Conservation (phyloP, 78 protist species). For the Monosiga brevicollis region DNA sequence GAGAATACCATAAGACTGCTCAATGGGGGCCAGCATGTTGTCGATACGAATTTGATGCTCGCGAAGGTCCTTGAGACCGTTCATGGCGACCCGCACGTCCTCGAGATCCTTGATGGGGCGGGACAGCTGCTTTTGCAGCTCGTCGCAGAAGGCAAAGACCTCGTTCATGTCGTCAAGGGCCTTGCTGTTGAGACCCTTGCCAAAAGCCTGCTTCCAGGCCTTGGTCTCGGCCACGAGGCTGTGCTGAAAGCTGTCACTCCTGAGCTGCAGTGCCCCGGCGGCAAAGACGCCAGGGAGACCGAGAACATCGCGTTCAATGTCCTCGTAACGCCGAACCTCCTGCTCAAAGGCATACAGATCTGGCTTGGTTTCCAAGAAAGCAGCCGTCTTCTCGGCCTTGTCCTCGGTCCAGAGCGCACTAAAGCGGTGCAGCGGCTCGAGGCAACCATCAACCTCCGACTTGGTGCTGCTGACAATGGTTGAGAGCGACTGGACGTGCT, state of each 20-base stretch:
- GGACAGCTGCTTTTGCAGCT: conserved; percentile 11
- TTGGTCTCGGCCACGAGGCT: conserved; percentile 28
- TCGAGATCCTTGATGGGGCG: conserved; percentile 30
- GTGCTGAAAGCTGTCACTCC: conserved; percentile 38
- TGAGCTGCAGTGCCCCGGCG: conserved; percentile 49
- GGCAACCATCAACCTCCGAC: conserved; percentile 5
- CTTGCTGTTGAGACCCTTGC: conserved; percentile 34
- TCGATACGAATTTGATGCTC: conserved; percentile 44
- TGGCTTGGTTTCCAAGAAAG: conserved; percentile 46
- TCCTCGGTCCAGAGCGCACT: conserved; percentile 8
- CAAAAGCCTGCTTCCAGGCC: conserved; percentile 63
- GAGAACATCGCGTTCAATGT: conserved; percentile 13
- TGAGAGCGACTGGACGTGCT: conserved; percentile 26
- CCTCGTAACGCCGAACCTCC: conserved; percentile 36
- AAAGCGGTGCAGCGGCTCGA: not conserved
- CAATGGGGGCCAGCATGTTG: conserved; percentile 33
- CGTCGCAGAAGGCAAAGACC: conserved; percentile 16
- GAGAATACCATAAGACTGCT: conserved; percentile 62
- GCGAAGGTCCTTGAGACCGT: conserved; percentile 36
- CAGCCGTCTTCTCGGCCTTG: conserved; percentile 16
- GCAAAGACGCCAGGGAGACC: conserved; percentile 3
- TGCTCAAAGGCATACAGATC: conserved; percentile 40
- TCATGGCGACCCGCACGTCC: conserved; percentile 39
- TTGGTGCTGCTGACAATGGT: not conserved
- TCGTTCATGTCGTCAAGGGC: conserved; percentile 24